Conservation (phyloP, 805 yeast genomes). For the Yamadazyma endophytica region DNA sequence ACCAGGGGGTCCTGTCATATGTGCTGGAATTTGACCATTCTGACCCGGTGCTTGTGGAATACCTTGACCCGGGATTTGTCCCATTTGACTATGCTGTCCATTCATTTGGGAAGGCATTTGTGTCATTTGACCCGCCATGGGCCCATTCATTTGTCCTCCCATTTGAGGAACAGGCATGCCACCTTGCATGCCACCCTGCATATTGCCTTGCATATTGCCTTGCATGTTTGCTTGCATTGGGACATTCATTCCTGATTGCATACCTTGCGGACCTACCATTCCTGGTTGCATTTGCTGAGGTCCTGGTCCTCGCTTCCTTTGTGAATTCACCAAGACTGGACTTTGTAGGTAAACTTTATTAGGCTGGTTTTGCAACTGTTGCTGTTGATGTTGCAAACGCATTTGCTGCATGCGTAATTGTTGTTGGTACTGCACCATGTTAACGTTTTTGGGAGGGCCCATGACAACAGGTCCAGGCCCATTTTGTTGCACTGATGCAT, state of each 20-base stretch:
- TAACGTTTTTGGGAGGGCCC: conserved; percentile 12
- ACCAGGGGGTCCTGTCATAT: conserved; percentile 2
- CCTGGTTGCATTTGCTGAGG: conserved; percentile 2
- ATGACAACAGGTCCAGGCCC: conserved; percentile 1
- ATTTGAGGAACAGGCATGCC: no score
- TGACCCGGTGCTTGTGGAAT: no score
- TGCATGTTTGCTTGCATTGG: no score
- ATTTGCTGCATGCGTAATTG: conserved; percentile 22
- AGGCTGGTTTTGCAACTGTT: conserved; percentile 15
- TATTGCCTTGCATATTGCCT: no score
- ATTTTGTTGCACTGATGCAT: conserved; percentile 5
- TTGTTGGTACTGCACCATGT: conserved; percentile 17
- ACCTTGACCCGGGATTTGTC: no score
- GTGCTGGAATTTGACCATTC: conserved; percentile 2
- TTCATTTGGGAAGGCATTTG: no score
- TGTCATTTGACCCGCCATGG: no score
- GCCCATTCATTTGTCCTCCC: no score
- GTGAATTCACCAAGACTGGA: conserved; percentile 10
- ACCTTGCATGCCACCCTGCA: no score
- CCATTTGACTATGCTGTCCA: no score
- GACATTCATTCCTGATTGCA: no score
- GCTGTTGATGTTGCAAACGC: conserved; percentile 20
- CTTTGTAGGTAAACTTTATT: conserved; percentile 14
- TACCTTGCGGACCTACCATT: no score
- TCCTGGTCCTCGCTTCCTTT: background rate